These are phyloP conservation scores for Trichoderma pleuroti DNA, from an alignment of 2,329 filamentous ascomycete species.

Conservation along the genomic window DNA sequence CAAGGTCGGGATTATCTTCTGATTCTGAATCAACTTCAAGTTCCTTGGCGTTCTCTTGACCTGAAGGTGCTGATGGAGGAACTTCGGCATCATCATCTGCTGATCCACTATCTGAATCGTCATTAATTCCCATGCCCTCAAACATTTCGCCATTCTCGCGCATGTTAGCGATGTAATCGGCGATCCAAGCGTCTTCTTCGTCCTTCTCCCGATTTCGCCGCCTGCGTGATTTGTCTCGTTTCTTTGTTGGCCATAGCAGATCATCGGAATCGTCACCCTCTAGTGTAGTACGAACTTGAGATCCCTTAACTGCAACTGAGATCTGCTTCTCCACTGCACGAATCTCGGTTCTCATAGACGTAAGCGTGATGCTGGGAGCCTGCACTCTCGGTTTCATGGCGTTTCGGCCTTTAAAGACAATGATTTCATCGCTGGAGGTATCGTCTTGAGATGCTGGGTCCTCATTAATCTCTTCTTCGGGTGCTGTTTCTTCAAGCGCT, in stretches of 20 bases:
- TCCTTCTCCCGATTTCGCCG: slow-evolving; percentile 28
- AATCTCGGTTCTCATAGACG: not conserved
- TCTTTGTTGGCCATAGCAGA: slow-evolving; percentile 20
- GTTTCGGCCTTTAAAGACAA: slow-evolving; percentile 61
- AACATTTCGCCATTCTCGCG: slow-evolving; percentile 52
- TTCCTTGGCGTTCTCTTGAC: not conserved
- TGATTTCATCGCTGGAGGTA: slow-evolving; percentile 62
- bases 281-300: not conserved
- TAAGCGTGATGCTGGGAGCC: slow-evolving; percentile 27
- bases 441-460: slow-evolving; percentile 19
- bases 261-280: not conserved
- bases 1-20: not conserved
- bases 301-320: not conserved
- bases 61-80: not conserved
- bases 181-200: slow-evolving; percentile 56
- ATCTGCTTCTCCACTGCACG: not conserved
- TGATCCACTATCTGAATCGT: slow-evolving; percentile 22
- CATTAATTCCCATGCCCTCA: slow-evolving; percentile 46
- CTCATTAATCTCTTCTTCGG: slow-evolving; percentile 14
- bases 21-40: not conserved
- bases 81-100: not conserved
- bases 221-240: slow-evolving; percentile 21
- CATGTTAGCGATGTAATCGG: slow-evolving; percentile 71
- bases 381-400: slow-evolving; percentile 26
- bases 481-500: slow-evolving; percentile 21